phyloP scores from a whole-genome alignment of 176 grass and related monocot species.

The Urochloa ruziziensis region DNA sequence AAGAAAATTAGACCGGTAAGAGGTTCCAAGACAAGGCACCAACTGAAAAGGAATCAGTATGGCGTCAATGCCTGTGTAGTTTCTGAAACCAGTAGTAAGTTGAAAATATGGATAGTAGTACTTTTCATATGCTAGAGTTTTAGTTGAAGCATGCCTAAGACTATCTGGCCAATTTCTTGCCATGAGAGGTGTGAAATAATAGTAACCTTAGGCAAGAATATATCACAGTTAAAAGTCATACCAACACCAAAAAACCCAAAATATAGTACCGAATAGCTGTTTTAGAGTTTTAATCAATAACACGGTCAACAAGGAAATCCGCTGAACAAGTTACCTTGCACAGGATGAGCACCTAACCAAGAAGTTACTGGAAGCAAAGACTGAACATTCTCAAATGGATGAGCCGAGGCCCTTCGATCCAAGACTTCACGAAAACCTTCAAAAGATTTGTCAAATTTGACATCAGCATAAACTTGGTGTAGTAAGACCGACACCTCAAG shows the following conservation, averaged over 20 bases:
- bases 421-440: slow-evolving; percentile 85
- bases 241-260: background rate
- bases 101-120: no score
- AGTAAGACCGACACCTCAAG: background rate
- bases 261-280: background rate
- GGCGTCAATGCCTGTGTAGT: background rate
- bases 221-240: background rate
- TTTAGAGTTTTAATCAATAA: background rate
- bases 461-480: background rate
- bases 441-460: slow-evolving; percentile 35
- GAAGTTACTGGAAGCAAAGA: slow-evolving; percentile 80
- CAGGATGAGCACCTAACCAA: slow-evolving; percentile 71
- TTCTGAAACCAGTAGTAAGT: background rate
- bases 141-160: background rate
- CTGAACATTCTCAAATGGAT: slow-evolving; percentile 96
- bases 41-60: background rate
- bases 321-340: slow-evolving; percentile 52
- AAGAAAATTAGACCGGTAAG: background rate
- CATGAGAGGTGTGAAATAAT: background rate
- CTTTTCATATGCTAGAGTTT: background rate
- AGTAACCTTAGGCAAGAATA: background rate
- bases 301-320: background rate
- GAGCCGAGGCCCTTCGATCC: slow-evolving; percentile 74
- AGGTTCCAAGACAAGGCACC: background rate
- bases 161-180: background rate